phyloP scores from a whole-genome alignment of 2,329 filamentous ascomycete genomes.

The Cadophora malorum region DNA sequence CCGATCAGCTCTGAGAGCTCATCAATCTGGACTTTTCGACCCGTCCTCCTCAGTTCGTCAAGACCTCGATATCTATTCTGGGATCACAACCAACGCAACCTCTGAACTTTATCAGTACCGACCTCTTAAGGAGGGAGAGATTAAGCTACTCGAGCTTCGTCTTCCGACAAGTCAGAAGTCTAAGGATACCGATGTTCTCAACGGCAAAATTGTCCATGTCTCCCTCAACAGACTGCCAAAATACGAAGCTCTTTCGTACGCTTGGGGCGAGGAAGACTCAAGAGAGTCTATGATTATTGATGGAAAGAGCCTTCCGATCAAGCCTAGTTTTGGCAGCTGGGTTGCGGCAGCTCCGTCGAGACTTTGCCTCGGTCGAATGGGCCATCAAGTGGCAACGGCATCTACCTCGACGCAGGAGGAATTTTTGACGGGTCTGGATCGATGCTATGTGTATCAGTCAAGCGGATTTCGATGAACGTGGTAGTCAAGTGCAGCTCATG shows the following conservation, averaged over 20 bases:
- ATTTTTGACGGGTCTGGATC: slow-evolving; percentile 16
- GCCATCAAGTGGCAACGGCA: no score
- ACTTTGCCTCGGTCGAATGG: not conserved
- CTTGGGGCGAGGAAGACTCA: slow-evolving; percentile 19
- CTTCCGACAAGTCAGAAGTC: not conserved
- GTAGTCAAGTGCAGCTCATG: slow-evolving; percentile 5
- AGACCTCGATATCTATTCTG: not conserved
- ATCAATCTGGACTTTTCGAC: not conserved
- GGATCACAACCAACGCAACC: not conserved
- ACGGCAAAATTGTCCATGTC: not conserved
- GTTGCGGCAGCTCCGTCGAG: slow-evolving; percentile 14
- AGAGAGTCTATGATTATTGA: slow-evolving; percentile 8
- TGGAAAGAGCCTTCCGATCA: slow-evolving; percentile 12
- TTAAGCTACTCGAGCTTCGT: not conserved
- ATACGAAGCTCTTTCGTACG: slow-evolving; percentile 23
- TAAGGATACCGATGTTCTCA: not conserved
- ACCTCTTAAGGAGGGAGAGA: not conserved
- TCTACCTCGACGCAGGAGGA: not conserved
- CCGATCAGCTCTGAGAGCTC: not conserved
- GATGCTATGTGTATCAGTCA: slow-evolving; percentile 28
- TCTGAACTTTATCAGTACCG: not conserved
- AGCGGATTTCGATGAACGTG: slow-evolving; percentile 7
- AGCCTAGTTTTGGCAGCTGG: slow-evolving; percentile 15
- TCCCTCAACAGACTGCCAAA: not conserved
- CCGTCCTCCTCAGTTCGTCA: not conserved